Evolutionary conservation across 2,329 filamentous ascomycete genomes (phyloP).

Genomic region (Talaromyces marneffei): DNA sequence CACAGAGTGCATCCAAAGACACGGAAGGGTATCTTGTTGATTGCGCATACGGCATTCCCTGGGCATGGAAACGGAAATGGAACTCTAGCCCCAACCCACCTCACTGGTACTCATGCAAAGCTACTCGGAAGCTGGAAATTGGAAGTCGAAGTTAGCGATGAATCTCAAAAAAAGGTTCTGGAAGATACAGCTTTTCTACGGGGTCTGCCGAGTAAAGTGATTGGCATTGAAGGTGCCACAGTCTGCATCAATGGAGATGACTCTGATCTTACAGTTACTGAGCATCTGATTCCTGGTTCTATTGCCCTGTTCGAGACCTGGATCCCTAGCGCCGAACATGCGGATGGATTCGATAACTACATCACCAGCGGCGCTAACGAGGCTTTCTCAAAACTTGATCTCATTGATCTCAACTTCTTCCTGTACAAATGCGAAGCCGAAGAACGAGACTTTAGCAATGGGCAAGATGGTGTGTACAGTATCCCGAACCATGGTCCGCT

Average conservation of each 20-base stretch:
- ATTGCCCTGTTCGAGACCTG: slow-evolving; percentile 95
- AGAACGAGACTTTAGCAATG: slow-evolving; percentile 70
- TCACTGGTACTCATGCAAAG: slow-evolving; percentile 78
- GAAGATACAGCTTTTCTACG: slow-evolving; percentile 66
- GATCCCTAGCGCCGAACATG: slow-evolving; percentile 82
- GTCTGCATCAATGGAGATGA: slow-evolving; percentile 67
- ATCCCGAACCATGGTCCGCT: slow-evolving; percentile 78
- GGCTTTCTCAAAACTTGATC: slow-evolving; percentile 67
- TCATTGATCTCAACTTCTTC: slow-evolving; percentile 84
- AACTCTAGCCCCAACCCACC: slow-evolving; percentile 68
- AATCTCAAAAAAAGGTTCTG: slow-evolving; percentile 59
- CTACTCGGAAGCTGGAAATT: slow-evolving; percentile 88
- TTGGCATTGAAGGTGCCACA: slow-evolving; percentile 65
- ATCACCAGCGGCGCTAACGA: slow-evolving; percentile 74
- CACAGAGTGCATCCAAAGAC: slow-evolving; percentile 90
- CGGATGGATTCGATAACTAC: slow-evolving; percentile 74
- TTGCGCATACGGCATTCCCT: slow-evolving; percentile 93
- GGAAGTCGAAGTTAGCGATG: slow-evolving; percentile 73
- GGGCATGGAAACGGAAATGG: slow-evolving; percentile 82
- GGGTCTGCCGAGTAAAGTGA: slow-evolving; percentile 77
- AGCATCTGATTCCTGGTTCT: slow-evolving; percentile 84
- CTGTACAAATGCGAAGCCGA: slow-evolving; percentile 90
- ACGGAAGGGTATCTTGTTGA: slow-evolving; percentile 87
- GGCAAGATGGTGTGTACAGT: slow-evolving; percentile 79
- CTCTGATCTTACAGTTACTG: slow-evolving; percentile 72